phyloP scores from a whole-genome alignment of 2,329 filamentous ascomycete genomes.

The Talaromyces sp. region DNA sequence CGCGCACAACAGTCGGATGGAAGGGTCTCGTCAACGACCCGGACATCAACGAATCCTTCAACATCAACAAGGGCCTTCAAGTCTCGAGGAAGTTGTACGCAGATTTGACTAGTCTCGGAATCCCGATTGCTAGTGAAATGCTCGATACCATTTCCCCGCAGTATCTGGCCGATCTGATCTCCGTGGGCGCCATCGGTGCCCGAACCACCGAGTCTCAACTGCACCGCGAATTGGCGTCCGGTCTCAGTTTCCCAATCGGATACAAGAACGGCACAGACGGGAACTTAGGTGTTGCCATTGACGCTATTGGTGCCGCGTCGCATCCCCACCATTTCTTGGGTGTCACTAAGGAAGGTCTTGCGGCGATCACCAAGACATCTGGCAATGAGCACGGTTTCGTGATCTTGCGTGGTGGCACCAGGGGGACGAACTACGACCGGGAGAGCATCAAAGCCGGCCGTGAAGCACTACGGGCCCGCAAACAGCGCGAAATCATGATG shows the following conservation, averaged over 20 bases:
- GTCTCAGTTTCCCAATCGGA: slow-evolving; percentile 93
- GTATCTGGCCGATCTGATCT: slow-evolving; percentile 94
- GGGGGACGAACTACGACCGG: slow-evolving; percentile 89
- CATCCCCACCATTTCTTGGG: slow-evolving; percentile 89
- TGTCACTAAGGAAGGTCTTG: slow-evolving; percentile 95
- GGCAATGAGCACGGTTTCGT: slow-evolving; percentile 98
- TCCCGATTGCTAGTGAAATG: slow-evolving; percentile 98
- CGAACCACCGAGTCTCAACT: slow-evolving; percentile 95
- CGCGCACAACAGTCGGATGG: slow-evolving; percentile 96
- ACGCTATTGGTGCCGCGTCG: slow-evolving; percentile 76
- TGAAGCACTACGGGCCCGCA: slow-evolving; percentile 75
- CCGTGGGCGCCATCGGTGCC: slow-evolving; percentile 90
- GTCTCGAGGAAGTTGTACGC: slow-evolving; percentile 91
- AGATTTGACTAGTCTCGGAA: slow-evolving; percentile 78
- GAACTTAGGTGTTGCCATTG: slow-evolving; percentile 83
- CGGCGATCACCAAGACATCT: slow-evolving; percentile 86
- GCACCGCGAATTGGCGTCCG: slow-evolving; percentile 91
- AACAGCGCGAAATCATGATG: slow-evolving; percentile 87
- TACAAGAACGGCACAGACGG: slow-evolving; percentile 99
- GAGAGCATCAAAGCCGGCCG: slow-evolving; percentile 76
- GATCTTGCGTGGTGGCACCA: slow-evolving; percentile 86
- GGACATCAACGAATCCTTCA: slow-evolving; percentile 92
- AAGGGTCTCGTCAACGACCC: slow-evolving; percentile 99
- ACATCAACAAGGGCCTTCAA: slow-evolving; percentile 97
- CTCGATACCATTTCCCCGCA: slow-evolving; percentile 97